These are phyloP conservation scores for Cairneyella variabilis DNA, from an alignment of 495 filamentous ascomycete species.

Conservation along the genomic window DNA sequence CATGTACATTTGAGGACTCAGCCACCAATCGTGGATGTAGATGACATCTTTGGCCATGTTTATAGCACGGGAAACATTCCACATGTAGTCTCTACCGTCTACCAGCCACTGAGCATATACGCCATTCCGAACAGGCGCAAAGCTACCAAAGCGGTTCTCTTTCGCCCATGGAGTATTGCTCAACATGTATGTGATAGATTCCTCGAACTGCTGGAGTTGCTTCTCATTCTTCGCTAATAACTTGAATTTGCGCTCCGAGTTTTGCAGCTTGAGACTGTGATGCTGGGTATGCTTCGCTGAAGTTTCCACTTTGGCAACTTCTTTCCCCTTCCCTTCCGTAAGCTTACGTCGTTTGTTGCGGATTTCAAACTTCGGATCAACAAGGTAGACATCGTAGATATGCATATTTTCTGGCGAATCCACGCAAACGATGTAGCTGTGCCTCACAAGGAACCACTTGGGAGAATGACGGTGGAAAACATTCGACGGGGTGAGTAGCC, in stretches of 20 bases:
- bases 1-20: conserved; percentile 96
- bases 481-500: conserved; percentile 68
- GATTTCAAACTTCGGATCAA: conserved; percentile 79
- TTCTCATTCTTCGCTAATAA: conserved; percentile 90
- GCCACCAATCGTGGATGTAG: conserved; percentile 99
- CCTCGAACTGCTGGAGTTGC: conserved; percentile 85
- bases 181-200: conserved; percentile 84
- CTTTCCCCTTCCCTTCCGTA: conserved; percentile 58
- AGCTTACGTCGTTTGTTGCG: conserved; percentile 55
- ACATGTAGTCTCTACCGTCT: conserved; percentile 97
- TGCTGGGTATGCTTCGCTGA: conserved; percentile 67
- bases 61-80: conserved; percentile 95
- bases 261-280: conserved; percentile 77
- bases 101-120: conserved; percentile 97
- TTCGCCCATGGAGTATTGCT: conserved; percentile 74
- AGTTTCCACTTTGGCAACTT: conserved; percentile 35
- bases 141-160: conserved; percentile 85
- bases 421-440: conserved; percentile 96
- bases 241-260: conserved; percentile 85
- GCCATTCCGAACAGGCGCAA: conserved; percentile 80
- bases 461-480: conserved; percentile 78
- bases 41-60: conserved; percentile 98
- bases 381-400: conserved; percentile 96
- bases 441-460: conserved; percentile 97
- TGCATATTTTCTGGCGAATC: conserved; percentile 98